Base-by-base conservation (phyloP, 2,329 filamentous ascomycete species). In the Sporothrix dimorphospora region DNA sequence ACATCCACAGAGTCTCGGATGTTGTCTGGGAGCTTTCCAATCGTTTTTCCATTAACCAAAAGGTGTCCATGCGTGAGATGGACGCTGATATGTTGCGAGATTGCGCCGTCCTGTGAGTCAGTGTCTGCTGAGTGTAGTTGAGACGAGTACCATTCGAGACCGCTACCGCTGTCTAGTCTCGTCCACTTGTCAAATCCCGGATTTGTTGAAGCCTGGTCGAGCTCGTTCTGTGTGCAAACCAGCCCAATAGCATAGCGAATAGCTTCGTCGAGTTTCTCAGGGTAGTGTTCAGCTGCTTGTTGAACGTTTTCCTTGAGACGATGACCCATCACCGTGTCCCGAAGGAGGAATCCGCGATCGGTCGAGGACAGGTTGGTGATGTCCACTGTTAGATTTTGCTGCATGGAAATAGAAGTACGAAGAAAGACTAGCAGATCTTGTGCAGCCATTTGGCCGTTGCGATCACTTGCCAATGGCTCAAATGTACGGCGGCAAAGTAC, bases 401-500 rank as follows among this genome's bases (percentile, higher is more conserved):
- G 74, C 34, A 75, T 12, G 0, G 73, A 63, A 5, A 75, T 40
- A 0, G 73, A 72, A 0, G 72, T 65, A 2, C 69, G 40, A 2
- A 74, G 6, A 8, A 71, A 74, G 3, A 21, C 27, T 1, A 30
- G n/a, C 0, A 75, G 24, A 2, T 73, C 59, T 3, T 38, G 55
- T 24, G 1, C 11, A 21, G 7, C 19, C 11, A 71, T 30, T 1
- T 5, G n/a, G 19, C 40, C 51, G 21, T 45, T 34, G 38, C 4
- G 21, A n/a, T 65, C 38, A 5, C 8, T 24, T 1, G 16, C 7
- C 1, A 73, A 45, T 0, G 76, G 72, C 1, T 74, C 73, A 65
- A 81, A 83, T 0, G 81, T 83, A 19, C 79, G 78, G 8, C 82
- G 82, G 68, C 88, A 91, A 0, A 91, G 79, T 0, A 92, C 73